These are phyloP conservation scores for Cladosporium sp. DNA, from an alignment of 2,329 filamentous ascomycete genomes.

Conservation along the genomic window DNA sequence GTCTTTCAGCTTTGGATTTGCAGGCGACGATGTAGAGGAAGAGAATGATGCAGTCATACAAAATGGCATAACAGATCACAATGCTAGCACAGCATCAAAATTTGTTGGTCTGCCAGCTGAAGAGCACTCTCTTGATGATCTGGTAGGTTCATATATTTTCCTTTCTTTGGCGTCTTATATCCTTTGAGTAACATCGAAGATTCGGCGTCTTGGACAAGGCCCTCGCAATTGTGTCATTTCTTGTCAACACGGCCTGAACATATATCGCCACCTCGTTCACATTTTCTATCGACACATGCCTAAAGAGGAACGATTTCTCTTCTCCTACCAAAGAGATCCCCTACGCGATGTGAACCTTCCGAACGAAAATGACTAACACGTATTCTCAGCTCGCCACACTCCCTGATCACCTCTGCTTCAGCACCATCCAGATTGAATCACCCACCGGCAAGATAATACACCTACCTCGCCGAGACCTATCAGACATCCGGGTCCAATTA, in stretches of 20 bases:
- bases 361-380: neutral
- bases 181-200: no score
- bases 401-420: conserved; percentile 71
- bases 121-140: conserved; percentile 40
- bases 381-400: conserved; percentile 50
- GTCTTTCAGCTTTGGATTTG: conserved; percentile 56
- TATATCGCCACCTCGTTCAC: no score
- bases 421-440: conserved; percentile 56
- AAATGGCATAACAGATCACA: conserved; percentile 2
- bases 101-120: conserved; percentile 19
- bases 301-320: no score
- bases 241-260: no score
- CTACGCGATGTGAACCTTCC: no score
- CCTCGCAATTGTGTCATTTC: no score
- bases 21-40: conserved; percentile 56
- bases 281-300: no score
- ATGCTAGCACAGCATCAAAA: neutral
- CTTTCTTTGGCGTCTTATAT: neutral
- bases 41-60: conserved; percentile 26
- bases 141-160: conserved; percentile 39
- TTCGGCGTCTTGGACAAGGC: no score
- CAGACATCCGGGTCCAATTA: conserved; percentile 75
- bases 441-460: conserved; percentile 52
- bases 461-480: conserved; percentile 71
- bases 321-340: no score